phyloP scores from a whole-genome alignment of 2,329 filamentous ascomycete genomes.

The Harringtonia lauricola region DNA sequence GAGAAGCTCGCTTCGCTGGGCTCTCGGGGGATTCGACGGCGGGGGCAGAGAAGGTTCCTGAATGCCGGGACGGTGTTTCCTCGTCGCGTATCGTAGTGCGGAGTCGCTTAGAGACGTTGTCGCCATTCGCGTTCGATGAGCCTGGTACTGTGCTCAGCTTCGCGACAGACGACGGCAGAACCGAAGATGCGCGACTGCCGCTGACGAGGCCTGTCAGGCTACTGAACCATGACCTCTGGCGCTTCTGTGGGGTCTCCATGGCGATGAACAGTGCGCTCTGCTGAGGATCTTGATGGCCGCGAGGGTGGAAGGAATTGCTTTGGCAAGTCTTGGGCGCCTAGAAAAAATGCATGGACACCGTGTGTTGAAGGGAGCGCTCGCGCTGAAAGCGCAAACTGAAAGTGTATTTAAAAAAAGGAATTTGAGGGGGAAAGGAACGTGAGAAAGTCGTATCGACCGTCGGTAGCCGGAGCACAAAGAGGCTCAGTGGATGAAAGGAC shows the following conservation, averaged over 20 bases:
- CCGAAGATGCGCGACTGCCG: background rate
- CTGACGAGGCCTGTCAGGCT: slow-evolving; percentile 9
- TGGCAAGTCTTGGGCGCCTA: background rate
- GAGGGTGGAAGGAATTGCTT: background rate
- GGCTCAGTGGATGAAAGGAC: background rate
- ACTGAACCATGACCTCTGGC: slow-evolving; percentile 8
- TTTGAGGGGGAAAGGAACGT: background rate
- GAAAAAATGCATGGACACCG: background rate
- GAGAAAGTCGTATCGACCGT: background rate
- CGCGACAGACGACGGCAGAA: background rate
- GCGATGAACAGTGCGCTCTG: background rate
- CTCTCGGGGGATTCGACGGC: slow-evolving; percentile 17
- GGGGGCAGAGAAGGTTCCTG: slow-evolving; percentile 12
- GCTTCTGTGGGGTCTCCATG: slow-evolving; percentile 9
- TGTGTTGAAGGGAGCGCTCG: background rate
- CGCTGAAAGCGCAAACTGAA: background rate
- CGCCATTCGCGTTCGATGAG: background rate
- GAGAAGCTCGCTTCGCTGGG: slow-evolving; percentile 21
- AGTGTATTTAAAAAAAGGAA: background rate
- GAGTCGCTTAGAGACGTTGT: background rate
- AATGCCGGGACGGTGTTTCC: slow-evolving; percentile 7
- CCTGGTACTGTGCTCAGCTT: background rate
- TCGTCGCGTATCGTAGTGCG: background rate
- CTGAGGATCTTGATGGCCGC: background rate
- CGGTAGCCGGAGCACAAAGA: background rate